Percentiles rank a stretch among this genome's conserved stretches.
Evolutionary conservation across 768 basidiomycete genomes (phyloP).

Genomic region (Mycena polygramma): DNA sequence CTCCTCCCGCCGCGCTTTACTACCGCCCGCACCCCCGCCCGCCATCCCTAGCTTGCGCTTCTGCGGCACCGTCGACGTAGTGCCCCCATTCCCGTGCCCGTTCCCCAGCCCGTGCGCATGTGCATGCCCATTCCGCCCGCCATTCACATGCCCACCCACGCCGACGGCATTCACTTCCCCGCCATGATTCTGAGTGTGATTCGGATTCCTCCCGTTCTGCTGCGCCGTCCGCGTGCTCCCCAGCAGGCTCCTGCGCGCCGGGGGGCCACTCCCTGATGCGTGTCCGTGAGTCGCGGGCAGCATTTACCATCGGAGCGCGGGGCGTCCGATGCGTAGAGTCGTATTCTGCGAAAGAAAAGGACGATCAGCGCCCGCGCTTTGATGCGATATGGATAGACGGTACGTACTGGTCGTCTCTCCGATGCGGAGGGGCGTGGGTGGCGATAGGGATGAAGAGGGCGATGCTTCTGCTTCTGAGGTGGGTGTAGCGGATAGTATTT

Average conservation of each 20-base stretch:
- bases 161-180: too few species aligned
- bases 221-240: slow-evolving; percentile 6
- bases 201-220: background rate
- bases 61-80: slow-evolving; percentile 15
- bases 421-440: too few species aligned
- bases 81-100: background rate
- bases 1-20: background rate
- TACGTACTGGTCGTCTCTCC: too few species aligned
- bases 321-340: background rate
- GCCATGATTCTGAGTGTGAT: too few species aligned
- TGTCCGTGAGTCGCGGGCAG: slow-evolving; percentile 9
- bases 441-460: too few species aligned
- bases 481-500: too few species aligned
- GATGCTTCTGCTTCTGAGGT: too few species aligned
- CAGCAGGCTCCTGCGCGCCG: slow-evolving; percentile 1
- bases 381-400: too few species aligned
- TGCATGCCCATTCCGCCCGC: too few species aligned
- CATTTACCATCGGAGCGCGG: slow-evolving; percentile 7
- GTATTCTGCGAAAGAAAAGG: too few species aligned
- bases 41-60: slow-evolving; percentile 14
- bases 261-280: background rate
- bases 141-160: too few species aligned
- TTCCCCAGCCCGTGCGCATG: background rate
- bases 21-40: background rate
- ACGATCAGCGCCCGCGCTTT: too few species aligned